Evolutionary conservation across 73 alveolate species (phyloP), one percentile per base, ranked within the genome.

Genomic region (Paramecium octaurelia): DNA sequence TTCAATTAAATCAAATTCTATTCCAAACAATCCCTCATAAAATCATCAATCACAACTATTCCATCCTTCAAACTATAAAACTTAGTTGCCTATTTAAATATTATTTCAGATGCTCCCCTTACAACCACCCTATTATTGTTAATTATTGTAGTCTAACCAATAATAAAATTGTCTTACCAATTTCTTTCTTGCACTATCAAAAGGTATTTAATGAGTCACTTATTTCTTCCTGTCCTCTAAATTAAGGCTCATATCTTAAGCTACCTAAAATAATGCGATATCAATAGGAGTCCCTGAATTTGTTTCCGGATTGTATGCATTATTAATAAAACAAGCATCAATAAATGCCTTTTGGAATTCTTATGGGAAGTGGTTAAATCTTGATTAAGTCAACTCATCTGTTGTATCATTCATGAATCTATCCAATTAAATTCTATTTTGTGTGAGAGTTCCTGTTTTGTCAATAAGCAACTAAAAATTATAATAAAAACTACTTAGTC

Each of bases 401-500:
- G 9, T 20, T 6, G 36, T 60, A 46, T 89, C 94, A 70, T 89
- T 89, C 43, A 70, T 44, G 24, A 89, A 42, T 4, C 40, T 24
- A 6, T 42, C 77, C 23, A 89, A 14, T 46, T 1, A 7, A 86
- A 71, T 71, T 27, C 31, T 71, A 44, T 83, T 83, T 70, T 89
- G 35, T 2, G 99, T 96, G 35, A 97, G 92, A 7, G 99, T 96
- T 27, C 99, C 99, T 0, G 99, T 97, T 85, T 97, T 97, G 87
- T 96, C 99, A 54, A 54, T 0, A 16, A 54, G 14, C 7, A 54
- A 18, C 69, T 54, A 16, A 18, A 18, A 54, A 54, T 46, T 46
- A 9, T n/a, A 18, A 54, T 3, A 35, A 98, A 85, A 69, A 95
- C 86, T 59, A 97, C 86, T 58, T 93, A 96, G 46, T 92, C 83